A percentile compares a stretch with the other conserved stretches of the same genome.
phyloP scores from a whole-genome alignment of 2,329 filamentous ascomycete genomes.

The Colletotrichum tropicicola region DNA sequence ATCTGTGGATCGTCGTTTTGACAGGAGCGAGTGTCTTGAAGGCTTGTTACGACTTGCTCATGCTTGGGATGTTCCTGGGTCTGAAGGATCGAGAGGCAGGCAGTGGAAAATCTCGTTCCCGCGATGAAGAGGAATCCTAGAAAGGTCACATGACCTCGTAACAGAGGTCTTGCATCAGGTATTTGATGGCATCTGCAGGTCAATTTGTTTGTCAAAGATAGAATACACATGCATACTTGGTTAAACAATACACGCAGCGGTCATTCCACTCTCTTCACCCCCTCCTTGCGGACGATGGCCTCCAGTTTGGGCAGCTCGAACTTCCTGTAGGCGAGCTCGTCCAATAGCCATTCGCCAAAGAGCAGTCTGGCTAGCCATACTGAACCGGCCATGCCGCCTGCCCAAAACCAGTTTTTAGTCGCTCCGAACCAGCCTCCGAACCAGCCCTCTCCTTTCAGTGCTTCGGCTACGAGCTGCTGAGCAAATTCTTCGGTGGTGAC shows the following conservation, averaged over 20 bases:
- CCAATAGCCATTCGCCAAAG: constrained; percentile 39
- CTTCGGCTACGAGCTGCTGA: constrained; percentile 49
- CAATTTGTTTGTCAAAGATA: neutral
- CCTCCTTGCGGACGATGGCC: constrained; percentile 24
- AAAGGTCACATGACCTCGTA: neutral
- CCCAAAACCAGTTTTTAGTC: constrained; percentile 45
- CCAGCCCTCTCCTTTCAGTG: constrained; percentile 49
- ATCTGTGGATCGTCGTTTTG: constrained; percentile 70
- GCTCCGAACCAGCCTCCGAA: constrained; percentile 42
- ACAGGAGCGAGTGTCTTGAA: constrained; percentile 71
- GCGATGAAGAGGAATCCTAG: constrained; percentile 17
- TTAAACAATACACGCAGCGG: neutral
- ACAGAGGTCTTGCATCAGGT: too few relatives aligned
- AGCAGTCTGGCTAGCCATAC: constrained; percentile 40
- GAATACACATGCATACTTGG: neutral
- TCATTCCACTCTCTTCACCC: constrained; percentile 7
- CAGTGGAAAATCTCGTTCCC: constrained; percentile 23
- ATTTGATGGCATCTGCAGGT: too few relatives aligned
- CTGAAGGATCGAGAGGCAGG: constrained; percentile 38
- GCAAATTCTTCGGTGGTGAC: constrained; percentile 56
- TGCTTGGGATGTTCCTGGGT: constrained; percentile 58
- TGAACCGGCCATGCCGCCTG: constrained; percentile 39
- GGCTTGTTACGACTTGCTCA: constrained; percentile 66
- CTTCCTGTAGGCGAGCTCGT: constrained; percentile 38
- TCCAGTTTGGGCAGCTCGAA: constrained; percentile 50